Evolutionary conservation across 805 yeast species (phyloP), one percentile per base, ranked within the genome.

Genomic region (Torulaspora indica): DNA sequence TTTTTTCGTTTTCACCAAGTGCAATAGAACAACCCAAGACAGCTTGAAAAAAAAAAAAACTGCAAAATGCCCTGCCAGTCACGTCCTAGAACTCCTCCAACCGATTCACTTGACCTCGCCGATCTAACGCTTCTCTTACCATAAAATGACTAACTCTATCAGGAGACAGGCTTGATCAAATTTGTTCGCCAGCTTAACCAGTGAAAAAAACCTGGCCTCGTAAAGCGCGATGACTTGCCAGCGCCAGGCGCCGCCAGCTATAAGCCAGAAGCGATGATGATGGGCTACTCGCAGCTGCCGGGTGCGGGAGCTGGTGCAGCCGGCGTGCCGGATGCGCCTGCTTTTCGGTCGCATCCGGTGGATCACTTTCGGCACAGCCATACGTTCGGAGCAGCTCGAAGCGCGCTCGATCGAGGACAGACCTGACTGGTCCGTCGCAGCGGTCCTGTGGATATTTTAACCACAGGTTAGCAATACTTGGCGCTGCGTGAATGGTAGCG

Each of bases 1-100:
- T 17, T 27, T 27, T 36, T 28, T 27, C 31, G 20, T 22, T 8
- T 28, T 20, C 14, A 20, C 34, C 33, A n/a, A 13, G 28, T 18
- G 34, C 40, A 34, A 35, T 15, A 25, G 24, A 35, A 28, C 40
- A 13, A 31, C 20, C 23, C 33, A 13, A 24, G 31, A 28, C 27
- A 23, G 33, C 14, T 35, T 13, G 9, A n/a, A 20, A 38, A 38
- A 28, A 8, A 22, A 12, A 28, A 24, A 23, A 20, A 23, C 10
- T 33, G 20, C 15, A 28, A 31, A 15, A 17, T 14, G 20, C 20
- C 15, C 34, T 15, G 15, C 20, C 20, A 15, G 12, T 31, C 20
- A 15, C 18, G 10, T 31, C 8, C 12, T 31, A 9, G 17, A 17
- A 18, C 5, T 7, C 10, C 22, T 31, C 8, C 12, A 14, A 31